Evolutionary conservation across 768 basidiomycete genomes (phyloP).

Genomic region (Tephrocybe sp.): DNA sequence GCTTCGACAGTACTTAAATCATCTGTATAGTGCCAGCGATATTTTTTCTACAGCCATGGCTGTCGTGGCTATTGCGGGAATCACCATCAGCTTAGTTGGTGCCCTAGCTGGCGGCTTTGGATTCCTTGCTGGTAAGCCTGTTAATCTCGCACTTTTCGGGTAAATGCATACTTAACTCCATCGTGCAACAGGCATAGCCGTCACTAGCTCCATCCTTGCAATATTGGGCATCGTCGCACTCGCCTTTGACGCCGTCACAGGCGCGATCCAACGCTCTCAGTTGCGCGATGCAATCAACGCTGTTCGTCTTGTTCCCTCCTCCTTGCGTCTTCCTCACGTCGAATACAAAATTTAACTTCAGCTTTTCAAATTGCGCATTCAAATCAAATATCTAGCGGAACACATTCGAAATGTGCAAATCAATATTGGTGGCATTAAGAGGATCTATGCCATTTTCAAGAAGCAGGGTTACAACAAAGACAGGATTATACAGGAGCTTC

Average conservation of each 20-base stretch:
- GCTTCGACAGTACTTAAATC: background rate
- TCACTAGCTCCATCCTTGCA: conserved; percentile 11
- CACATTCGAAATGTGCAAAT: conserved; percentile 6
- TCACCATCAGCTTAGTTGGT: conserved; percentile 12
- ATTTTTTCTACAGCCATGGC: conserved; percentile 14
- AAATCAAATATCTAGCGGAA: conserved; percentile 9
- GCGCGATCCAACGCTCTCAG: conserved; percentile 14
- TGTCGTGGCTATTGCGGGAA: conserved; percentile 13
- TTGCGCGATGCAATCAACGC: conserved; percentile 12
- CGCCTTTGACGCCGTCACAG: conserved; percentile 11
- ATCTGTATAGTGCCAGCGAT: conserved; percentile 11
- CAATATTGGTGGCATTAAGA: conserved; percentile 12
- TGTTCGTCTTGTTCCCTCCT: background rate
- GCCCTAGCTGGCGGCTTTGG: conserved; percentile 16
- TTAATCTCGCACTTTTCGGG: no score
- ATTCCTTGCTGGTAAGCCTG: conserved; percentile 14
- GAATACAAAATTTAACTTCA: background rate
- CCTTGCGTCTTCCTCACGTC: background rate
- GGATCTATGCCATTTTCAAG: conserved; percentile 15
- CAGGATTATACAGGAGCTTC: conserved; percentile 12
- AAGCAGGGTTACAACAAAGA: conserved; percentile 13
- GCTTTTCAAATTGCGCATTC: conserved; percentile 16
- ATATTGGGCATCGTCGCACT: conserved; percentile 8
- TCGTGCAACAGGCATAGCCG: conserved; percentile 10
- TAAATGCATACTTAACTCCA: no score